Evolutionary conservation across 768 basidiomycete species (phyloP).

Genomic region (Boletellus ananas): DNA sequence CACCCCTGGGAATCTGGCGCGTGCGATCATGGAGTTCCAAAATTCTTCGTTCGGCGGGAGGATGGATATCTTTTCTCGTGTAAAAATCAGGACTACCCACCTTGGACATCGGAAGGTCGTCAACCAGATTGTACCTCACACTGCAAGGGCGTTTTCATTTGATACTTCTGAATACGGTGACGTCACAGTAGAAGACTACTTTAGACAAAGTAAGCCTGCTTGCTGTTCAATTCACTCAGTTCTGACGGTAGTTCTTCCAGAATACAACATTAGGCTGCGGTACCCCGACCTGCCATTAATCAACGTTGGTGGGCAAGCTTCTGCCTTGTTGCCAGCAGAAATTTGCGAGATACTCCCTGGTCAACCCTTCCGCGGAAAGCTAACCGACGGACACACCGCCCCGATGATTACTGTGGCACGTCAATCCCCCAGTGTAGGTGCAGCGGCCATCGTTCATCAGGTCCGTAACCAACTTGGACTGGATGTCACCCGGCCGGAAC

Average conservation of each 20-base stretch:
- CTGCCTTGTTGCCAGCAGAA: slow-evolving; percentile 36
- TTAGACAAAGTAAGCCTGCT: not conserved
- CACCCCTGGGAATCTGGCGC: not conserved
- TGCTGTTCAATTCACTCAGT: no score
- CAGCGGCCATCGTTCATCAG: slow-evolving; percentile 1
- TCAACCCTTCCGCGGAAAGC: slow-evolving; percentile 40
- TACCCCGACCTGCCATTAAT: slow-evolving; percentile 38
- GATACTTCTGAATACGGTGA: not conserved
- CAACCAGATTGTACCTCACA: not conserved
- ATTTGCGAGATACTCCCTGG: slow-evolving; percentile 38
- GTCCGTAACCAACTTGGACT: slow-evolving; percentile 38
- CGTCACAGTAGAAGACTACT: not conserved
- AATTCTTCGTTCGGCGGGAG: not conserved
- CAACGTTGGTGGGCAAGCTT: slow-evolving; percentile 29
- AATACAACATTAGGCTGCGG: slow-evolving; percentile 33
- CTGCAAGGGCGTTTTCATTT: not conserved
- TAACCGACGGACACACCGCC: slow-evolving; percentile 37
- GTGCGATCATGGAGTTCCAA: not conserved
- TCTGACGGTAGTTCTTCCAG: slow-evolving; percentile 15
- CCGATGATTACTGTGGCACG: slow-evolving; percentile 41
- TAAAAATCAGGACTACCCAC: not conserved
- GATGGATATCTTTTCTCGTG: not conserved
- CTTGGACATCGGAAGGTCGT: not conserved
- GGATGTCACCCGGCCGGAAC: slow-evolving; percentile 18
- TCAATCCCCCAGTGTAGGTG: slow-evolving; percentile 39